Conservation (phyloP, 805 yeast species). For the Dipodascus albidus region DNA sequence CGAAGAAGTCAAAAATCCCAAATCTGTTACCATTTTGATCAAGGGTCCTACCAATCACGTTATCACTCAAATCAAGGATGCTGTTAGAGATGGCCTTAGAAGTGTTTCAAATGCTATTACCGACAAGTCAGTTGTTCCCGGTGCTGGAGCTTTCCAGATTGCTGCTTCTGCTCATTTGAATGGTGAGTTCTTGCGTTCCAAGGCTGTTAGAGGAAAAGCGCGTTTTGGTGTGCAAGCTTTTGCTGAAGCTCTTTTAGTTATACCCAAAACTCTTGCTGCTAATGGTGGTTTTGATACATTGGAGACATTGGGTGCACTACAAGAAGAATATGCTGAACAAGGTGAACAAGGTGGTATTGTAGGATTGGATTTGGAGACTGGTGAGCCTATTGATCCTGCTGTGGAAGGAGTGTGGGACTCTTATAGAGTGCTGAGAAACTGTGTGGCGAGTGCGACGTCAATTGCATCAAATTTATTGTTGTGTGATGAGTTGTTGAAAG, state of each 20-base stretch:
- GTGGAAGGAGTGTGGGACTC: constrained; percentile 96
- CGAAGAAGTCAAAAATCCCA: constrained; percentile 78
- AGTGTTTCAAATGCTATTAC: constrained; percentile 86
- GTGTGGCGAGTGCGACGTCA: constrained; percentile 83
- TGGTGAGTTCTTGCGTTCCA: constrained; percentile 35
- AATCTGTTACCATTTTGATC: constrained; percentile 81
- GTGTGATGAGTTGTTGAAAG: constrained; percentile 93
- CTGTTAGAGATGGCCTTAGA: constrained; percentile 93
- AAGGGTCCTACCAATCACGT: constrained; percentile 89
- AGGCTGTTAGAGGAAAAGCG: constrained; percentile 68
- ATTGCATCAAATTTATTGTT: constrained; percentile 84
- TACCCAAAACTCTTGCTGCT: constrained; percentile 85
- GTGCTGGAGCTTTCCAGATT: constrained; percentile 93
- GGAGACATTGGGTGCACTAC: constrained; percentile 79
- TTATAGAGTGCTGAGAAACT: constrained; percentile 86
- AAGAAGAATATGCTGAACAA: constrained; percentile 66
- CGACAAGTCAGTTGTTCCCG: constrained; percentile 82
- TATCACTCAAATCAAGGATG: constrained; percentile 88
- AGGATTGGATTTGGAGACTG: constrained; percentile 82
- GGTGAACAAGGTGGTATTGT: constrained; percentile 49
- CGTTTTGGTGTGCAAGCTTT: constrained; percentile 89
- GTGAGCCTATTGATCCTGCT: constrained; percentile 93
- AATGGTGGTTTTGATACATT: constrained; percentile 92
- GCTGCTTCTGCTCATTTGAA: constrained; percentile 63
- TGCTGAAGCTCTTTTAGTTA: constrained; percentile 79